Conservation (phyloP, 2,329 filamentous ascomycete species). For the Colletotrichum sp. region DNA sequence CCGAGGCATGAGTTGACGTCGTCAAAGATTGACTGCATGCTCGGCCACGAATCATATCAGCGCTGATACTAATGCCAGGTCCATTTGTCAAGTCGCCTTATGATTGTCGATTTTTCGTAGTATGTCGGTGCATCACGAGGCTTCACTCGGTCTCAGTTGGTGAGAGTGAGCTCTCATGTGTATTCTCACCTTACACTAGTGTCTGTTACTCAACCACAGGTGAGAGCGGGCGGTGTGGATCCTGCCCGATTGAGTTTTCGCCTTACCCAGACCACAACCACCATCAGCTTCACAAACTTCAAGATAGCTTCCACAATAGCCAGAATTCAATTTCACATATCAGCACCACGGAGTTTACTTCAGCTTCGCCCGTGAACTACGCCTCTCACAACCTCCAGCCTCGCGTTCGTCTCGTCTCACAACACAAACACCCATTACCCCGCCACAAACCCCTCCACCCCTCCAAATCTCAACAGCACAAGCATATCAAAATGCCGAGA, state of each 20-base stretch:
- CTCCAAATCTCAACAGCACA: not conserved
- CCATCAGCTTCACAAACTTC: not conserved
- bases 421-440: not conserved
- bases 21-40: not conserved
- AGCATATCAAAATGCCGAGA: not conserved
- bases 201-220: not conserved
- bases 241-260: conserved; percentile 20
- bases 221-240: conserved; percentile 13
- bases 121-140: not conserved
- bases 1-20: not conserved
- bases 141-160: not conserved
- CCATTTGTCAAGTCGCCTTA: not conserved
- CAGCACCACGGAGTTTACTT: not conserved
- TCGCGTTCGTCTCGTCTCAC: not conserved
- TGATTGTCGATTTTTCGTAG: not conserved
- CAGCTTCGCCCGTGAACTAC: not conserved
- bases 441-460: not conserved
- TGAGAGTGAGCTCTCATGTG: not conserved
- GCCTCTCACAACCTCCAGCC: not conserved
- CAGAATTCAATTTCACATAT: not conserved
- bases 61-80: not conserved
- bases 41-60: not conserved
- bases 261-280: conserved; percentile 4
- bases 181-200: not conserved
- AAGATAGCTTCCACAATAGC: not conserved